Evolutionary conservation across 164 flowering plant genomes (phyloP).

Genomic region (Umbilicus rupestris): DNA sequence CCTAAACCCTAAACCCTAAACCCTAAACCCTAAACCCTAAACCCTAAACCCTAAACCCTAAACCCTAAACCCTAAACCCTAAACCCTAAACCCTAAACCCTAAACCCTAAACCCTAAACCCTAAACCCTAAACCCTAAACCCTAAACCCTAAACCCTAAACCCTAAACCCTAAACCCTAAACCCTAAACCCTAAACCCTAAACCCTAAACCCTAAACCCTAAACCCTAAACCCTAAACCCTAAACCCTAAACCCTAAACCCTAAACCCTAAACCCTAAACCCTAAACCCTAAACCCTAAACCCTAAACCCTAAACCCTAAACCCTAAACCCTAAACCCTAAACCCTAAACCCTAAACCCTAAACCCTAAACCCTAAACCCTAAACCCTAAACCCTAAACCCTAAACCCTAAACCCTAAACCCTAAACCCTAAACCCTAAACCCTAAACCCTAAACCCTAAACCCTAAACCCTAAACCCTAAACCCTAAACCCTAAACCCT

Average conservation of each 20-base stretch:
- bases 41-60: constrained; percentile 14
- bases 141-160: constrained; percentile 17
- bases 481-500: constrained; percentile 14
- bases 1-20: constrained; percentile 17
- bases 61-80: constrained; percentile 14
- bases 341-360: constrained; percentile 18
- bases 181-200: constrained; percentile 15
- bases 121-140: constrained; percentile 16
- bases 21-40: constrained; percentile 16
- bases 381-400: constrained; percentile 16
- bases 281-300: constrained; percentile 15
- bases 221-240: constrained; percentile 9
- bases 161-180: constrained; percentile 12
- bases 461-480: constrained; percentile 15
- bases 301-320: constrained; percentile 11
- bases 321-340: constrained; percentile 14
- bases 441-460: constrained; percentile 16
- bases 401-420: constrained; percentile 16
- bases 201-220: constrained; percentile 14
- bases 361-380: constrained; percentile 17
- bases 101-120: constrained; percentile 16
- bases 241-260: constrained; percentile 11
- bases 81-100: constrained; percentile 16
- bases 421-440: constrained; percentile 18
- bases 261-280: constrained; percentile 14